Conservation (phyloP, 2,329 filamentous ascomycete species). For the Colletotrichum simmondsii region DNA sequence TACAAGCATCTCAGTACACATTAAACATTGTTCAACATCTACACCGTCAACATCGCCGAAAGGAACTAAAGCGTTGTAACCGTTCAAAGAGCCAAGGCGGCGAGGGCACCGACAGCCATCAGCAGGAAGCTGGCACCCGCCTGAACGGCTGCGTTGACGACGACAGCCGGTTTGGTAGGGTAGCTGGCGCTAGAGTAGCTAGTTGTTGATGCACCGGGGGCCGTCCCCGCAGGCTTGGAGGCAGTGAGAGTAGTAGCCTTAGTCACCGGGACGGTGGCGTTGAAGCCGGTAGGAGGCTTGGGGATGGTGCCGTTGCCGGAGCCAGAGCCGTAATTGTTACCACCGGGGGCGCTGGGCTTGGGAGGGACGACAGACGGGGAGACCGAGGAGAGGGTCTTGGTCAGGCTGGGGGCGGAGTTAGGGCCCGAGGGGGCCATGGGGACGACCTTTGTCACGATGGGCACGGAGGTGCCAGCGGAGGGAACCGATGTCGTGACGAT, state of each 20-base stretch:
- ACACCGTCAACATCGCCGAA: neutral
- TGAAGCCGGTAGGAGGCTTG: neutral
- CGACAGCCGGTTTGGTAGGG: conserved; percentile 14
- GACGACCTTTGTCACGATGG: conserved; percentile 17
- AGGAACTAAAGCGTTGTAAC: neutral
- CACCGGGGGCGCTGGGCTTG: conserved; percentile 39
- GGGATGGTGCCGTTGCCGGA: neutral
- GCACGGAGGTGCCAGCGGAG: neutral
- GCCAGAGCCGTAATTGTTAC: conserved; percentile 40
- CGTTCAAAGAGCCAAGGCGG: conserved; percentile 8
- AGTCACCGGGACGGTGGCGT: neutral
- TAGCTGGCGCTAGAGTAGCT: conserved; percentile 16
- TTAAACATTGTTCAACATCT: neutral
- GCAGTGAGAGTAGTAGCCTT: conserved; percentile 6
- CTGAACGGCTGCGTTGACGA: conserved; percentile 26
- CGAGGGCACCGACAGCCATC: conserved; percentile 22
- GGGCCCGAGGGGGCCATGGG: neutral
- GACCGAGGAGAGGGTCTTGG: neutral
- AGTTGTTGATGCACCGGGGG: conserved; percentile 9
- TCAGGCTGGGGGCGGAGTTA: neutral
- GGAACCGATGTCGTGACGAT: conserved; percentile 42
- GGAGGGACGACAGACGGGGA: neutral
- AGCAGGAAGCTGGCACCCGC: conserved; percentile 24
- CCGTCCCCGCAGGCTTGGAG: conserved; percentile 28
- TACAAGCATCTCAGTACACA: neutral